Conservation (phyloP, 2,329 filamentous ascomycete genomes). For the Teratosphaeria gauchensis region DNA sequence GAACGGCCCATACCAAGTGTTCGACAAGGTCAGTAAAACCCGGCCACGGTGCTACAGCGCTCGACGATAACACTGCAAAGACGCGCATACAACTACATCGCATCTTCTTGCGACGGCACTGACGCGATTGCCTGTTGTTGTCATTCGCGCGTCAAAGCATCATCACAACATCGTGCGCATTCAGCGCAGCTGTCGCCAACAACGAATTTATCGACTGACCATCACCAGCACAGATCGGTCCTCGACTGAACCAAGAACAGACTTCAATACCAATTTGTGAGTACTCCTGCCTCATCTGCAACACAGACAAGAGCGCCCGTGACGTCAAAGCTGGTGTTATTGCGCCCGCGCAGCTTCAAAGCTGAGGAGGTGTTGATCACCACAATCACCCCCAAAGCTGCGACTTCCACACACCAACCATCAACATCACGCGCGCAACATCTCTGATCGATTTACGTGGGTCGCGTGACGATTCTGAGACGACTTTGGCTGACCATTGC, state of each 20-base stretch:
- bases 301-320: slow-evolving; percentile 3
- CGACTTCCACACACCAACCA: slow-evolving; percentile 4
- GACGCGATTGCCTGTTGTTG: slow-evolving; percentile 8
- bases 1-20: not conserved
- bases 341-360: slow-evolving; percentile 12
- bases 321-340: slow-evolving; percentile 10
- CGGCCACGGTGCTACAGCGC: not conserved
- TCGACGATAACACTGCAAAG: not conserved
- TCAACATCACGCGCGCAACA: slow-evolving; percentile 7
- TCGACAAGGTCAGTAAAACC: not conserved
- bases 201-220: slow-evolving; percentile 3
- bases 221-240: not conserved
- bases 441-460: not conserved
- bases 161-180: not conserved
- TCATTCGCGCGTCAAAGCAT: slow-evolving; percentile 7
- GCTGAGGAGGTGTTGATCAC: slow-evolving; percentile 2
- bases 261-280: slow-evolving; percentile 3
- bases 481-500: slow-evolving; percentile 5
- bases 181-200: slow-evolving; percentile 3
- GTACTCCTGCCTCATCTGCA: slow-evolving; percentile 5
- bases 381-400: not conserved
- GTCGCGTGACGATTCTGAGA: slow-evolving; percentile 7
- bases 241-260: slow-evolving; percentile 3
- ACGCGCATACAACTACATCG: not conserved
- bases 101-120: not conserved